phyloP scores from a whole-genome alignment of 306 rosid species.

The Purshia tridentata region DNA sequence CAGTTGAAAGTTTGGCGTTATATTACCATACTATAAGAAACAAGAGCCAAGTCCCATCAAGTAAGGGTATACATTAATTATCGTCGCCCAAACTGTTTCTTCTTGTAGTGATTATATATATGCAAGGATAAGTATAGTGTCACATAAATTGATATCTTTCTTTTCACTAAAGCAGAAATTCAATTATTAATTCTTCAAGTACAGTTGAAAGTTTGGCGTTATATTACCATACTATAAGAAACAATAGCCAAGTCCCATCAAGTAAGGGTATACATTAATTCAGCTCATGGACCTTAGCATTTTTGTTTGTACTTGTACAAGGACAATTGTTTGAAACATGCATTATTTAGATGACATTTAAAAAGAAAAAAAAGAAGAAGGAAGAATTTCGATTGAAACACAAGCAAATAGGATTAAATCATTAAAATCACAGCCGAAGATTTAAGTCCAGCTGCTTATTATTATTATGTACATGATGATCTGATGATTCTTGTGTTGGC shows the following conservation, averaged over 20 bases:
- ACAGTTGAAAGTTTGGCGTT: conserved; percentile 2
- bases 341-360: background rate
- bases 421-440: conserved; percentile 49
- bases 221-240: background rate
- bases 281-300: too few relatives aligned
- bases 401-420: background rate
- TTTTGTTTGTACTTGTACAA: too few relatives aligned
- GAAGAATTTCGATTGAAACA: conserved; percentile 15
- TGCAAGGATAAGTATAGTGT: too few relatives aligned
- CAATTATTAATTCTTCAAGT: background rate
- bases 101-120: too few relatives aligned
- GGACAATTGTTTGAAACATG: background rate
- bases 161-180: background rate
- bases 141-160: background rate
- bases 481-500: conserved; percentile 33
- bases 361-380: background rate
- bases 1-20: conserved; percentile 2
- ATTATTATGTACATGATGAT: conserved; percentile 28
- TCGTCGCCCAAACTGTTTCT: too few relatives aligned
- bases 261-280: too few relatives aligned
- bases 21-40: background rate
- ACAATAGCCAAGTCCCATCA: too few relatives aligned
- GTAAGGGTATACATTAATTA: too few relatives aligned
- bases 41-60: too few relatives aligned
- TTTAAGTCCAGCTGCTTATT: conserved; percentile 51